Base-by-base conservation (phyloP, 495 filamentous ascomycete genomes). In the Hypoxylon trugodes region DNA sequence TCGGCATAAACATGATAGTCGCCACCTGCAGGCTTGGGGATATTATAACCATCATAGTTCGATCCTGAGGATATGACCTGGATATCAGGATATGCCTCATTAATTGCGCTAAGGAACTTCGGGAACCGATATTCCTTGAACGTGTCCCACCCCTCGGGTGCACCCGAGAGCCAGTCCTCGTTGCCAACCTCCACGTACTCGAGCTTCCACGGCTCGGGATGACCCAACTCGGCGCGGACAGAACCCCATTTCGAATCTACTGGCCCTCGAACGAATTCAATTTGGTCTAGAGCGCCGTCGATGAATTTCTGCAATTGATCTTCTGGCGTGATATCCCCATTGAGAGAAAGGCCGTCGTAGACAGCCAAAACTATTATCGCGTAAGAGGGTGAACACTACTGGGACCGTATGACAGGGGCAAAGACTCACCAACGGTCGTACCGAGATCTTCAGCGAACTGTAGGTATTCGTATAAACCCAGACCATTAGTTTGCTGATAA, bases 181-280 rank as follows among this genome's bases (percentile, higher is more conserved):
- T 89, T 89, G 21, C 87, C 87, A 62, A 90, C 79, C 67, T 89
- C 87, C 28, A 88, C 84, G 49, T 82, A 86, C 47, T 77, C 78
- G 48, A 89, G 73, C 16, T 65, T 74, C 74, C 81, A 89, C 3
- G 87, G 86, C 28, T 84, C 74, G 1, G 80, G 74, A 52, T 87
- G 79, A 8, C 87, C 87, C 6, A 86, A 76, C 7, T 74, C 59
- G 10, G 83, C 84, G 32, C 87, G 82, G 7, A 83, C 67, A 6
- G 81, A 76, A 22, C 87, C 87, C 75, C 83, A 89, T 13, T 72
- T 77, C 6, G 85, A 86, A 18, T 73, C 72, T 8, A 72, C 71
- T 49, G 79, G 76, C 32, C 87, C 86, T 18, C 78, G 82, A 37
- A 88, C 75, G 72, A 87, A 89, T 65, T 92, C 87, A 25, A 91